Evolutionary conservation across 345 rosid genomes (phyloP).

Genomic region (Adansonia digitata): DNA sequence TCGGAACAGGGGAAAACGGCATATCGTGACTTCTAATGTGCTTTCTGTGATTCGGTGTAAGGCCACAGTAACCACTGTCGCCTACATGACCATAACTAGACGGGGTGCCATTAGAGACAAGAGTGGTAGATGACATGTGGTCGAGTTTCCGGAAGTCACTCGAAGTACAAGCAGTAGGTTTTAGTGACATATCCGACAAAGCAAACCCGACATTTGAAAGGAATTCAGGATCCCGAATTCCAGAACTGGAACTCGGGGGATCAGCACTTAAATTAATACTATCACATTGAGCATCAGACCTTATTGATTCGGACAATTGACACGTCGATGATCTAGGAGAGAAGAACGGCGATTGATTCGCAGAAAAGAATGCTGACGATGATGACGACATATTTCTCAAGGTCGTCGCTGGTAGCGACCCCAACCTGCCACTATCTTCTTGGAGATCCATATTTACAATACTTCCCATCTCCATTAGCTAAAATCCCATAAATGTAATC

Average conservation of each 20-base stretch:
- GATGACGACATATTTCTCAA: constrained; percentile 80
- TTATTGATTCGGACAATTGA: constrained; percentile 52
- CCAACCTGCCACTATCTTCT: constrained; percentile 73
- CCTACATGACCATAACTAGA: constrained; percentile 33
- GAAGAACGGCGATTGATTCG: constrained; percentile 90
- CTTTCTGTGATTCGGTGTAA: constrained; percentile 37
- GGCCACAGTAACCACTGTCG: constrained; percentile 27
- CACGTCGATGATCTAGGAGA: constrained; percentile 75
- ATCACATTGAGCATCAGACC: constrained; percentile 60
- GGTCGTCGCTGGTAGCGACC: constrained; percentile 48
- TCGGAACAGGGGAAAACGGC: constrained; percentile 43
- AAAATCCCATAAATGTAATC: constrained; percentile 35
- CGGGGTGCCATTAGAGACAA: constrained; percentile 40
- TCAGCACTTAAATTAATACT: constrained; percentile 40
- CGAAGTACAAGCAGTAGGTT: constrained; percentile 27
- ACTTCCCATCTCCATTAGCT: constrained; percentile 17
- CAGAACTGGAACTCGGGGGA: constrained; percentile 52
- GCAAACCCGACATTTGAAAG: constrained; percentile 31
- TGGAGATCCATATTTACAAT: constrained; percentile 47
- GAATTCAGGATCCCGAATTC: constrained; percentile 43
- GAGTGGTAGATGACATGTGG: too few relatives aligned
- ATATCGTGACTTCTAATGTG: constrained; percentile 35
- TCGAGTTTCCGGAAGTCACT: constrained; percentile 43
- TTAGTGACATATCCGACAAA: constrained; percentile 34
- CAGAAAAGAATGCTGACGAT: constrained; percentile 85